Evolutionary conservation across 257 asterid species (phyloP).

Genomic region (Solanum lycopersicoides): DNA sequence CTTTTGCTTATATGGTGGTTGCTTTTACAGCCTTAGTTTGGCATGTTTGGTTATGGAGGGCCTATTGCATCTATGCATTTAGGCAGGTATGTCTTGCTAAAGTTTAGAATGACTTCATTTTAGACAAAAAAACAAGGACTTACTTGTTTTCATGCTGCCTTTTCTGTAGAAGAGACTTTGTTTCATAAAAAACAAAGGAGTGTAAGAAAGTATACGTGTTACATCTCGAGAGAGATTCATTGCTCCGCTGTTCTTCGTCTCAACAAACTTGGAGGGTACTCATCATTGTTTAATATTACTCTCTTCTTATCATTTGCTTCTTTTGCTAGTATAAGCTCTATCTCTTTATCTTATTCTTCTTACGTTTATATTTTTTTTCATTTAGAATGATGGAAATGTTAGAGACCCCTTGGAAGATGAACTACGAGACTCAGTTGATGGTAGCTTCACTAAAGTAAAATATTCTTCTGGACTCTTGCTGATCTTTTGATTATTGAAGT

Average conservation of each 20-base stretch:
- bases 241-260: slow-evolving; percentile 30
- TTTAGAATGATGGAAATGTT: slow-evolving; percentile 52
- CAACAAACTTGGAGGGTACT: slow-evolving; percentile 60
- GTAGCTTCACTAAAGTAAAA: slow-evolving; percentile 48
- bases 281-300: background rate
- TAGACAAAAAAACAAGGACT: background rate
- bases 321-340: background rate
- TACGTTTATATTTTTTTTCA: background rate
- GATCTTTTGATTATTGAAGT: too few relatives aligned
- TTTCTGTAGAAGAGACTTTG: slow-evolving; percentile 31
- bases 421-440: slow-evolving; percentile 21
- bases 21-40: too few relatives aligned
- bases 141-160: background rate
- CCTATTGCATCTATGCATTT: too few relatives aligned
- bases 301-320: background rate
- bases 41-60: too few relatives aligned
- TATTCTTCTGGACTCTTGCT: too few relatives aligned
- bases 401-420: slow-evolving; percentile 48
- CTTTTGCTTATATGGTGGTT: too few relatives aligned
- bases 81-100: too few relatives aligned
- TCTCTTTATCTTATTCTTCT: background rate
- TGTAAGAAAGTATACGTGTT: slow-evolving; percentile 43
- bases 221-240: slow-evolving; percentile 56
- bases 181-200: slow-evolving; percentile 57
- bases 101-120: too few relatives aligned